Base-by-base conservation (phyloP, 2,329 filamentous ascomycete genomes). In the Nemania sp. region DNA sequence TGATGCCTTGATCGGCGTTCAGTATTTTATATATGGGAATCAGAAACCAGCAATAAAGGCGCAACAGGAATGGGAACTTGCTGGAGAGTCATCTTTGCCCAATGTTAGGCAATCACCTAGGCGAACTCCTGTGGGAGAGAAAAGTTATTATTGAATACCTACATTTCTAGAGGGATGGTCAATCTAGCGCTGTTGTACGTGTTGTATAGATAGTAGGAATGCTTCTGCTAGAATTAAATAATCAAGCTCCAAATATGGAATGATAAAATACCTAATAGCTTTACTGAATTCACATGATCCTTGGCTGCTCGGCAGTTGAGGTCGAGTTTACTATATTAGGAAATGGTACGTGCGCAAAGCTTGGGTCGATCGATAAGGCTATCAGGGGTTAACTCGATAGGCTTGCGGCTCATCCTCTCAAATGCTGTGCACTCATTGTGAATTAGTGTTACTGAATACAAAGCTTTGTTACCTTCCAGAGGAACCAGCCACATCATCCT, bases 1-100 rank as follows among this genome's bases (percentile, higher is more conserved):
- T 80, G 93, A 97, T 81, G 81, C 85, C 56, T 90, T 92, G 70
- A 84, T 96, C 53, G 93, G 92, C 1, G 78, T 91, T 18, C 93
- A 96, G 78, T 95, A 93, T 79, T 85, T 87, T 74, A 83, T 90
- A 80, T 94, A 92, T 78, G 90, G 90, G 11, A 83, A 86, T 57
- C 85, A 85, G 5, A 82, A 80, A 38, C 70, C 76, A 4, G 71
- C 75, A 15, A 72, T 73, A 15, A 73, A 70, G 45, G 18, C 68
- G 22, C 70, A 73, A 32, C 72, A 76, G 57, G 70, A 70, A 54
- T 76, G 77, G 77, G 62, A 76, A 29, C 73, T 77, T 41, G 63
- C 76, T 5, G 73, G 70, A 13, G 72, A 73, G 58, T 78, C 77
- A 38, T 74, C 76, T 41, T 67, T 70, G 15, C 77, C 79, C 56